Base-by-base conservation (phyloP, 2,329 filamentous ascomycete genomes). In the Penicillium sp. region DNA sequence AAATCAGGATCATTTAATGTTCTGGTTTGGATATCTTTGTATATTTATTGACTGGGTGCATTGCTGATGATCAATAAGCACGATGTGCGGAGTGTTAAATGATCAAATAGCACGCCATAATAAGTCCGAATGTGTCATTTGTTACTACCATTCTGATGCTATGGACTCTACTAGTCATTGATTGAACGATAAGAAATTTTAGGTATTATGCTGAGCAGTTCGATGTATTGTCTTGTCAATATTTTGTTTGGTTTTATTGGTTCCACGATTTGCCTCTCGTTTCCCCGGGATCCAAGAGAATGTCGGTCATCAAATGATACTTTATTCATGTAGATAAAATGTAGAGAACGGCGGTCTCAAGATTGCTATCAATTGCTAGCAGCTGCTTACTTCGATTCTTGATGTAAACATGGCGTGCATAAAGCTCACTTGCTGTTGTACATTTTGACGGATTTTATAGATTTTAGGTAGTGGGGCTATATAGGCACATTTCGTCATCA, bases 31-130 rank as follows among this genome's bases (percentile, higher is more conserved):
- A n/a, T 21, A 16, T 11, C 16, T 37, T 31, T 52, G n/a, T 42
- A 52, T 55, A 19, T 1, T 16, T 35, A 8, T 23, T 25, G 14
- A 2, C 14, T 39, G 5, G 6, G 3, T n/a, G 14, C 1, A n/a
- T 14, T 48, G 25, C 7, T 27, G n/a, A 1, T 50, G 45, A 54
- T 48, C 49, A 33, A 23, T 42, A 23, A 23, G 9, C 19, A 21
- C 39, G 19, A 19, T 3, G 46, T 37, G 44, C 50, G 25, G 55
- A 35, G n/a, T 14, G 35, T 13, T 45, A 26, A 27, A 54, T 60
- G 47, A 53, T 29, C 27, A 39, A 50, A 60, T 58, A 54, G 54
- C 60, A 62, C 60, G 60, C 50, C 60, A 62, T 62, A 46, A 35
- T 58, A 31, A 33, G 43, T 25, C 19, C 31, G 33, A 53, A 57